Base-by-base conservation (phyloP, 2,329 filamentous ascomycete species). In the Verticillium tricorpus region DNA sequence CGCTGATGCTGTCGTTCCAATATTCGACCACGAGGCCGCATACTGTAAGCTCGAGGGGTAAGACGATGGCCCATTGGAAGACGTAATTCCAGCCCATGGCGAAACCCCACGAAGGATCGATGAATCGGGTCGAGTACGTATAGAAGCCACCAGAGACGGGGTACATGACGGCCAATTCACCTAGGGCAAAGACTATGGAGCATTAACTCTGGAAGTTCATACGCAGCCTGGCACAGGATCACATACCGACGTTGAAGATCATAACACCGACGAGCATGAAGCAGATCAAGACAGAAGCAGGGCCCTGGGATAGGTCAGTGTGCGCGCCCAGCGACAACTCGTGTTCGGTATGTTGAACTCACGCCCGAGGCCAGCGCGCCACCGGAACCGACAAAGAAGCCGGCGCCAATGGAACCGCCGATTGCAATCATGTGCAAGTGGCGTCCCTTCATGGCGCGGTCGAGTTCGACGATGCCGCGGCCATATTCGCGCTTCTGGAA, bases 371-470 rank as follows among this genome's bases (percentile, higher is more conserved):
- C 65, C 14, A 86, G 74, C 61, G 82, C 82, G 64, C 75, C 71
- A 63, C 83, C 83, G 12, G 82, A 84, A 68, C 84, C 83, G 64
- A 87, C 84, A 72, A 86, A 87, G 77, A 87, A 85, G 73, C 84
- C 84, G 63, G 84, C 84, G 70, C 84, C 84, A 56, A 87, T 87
- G 28, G 82, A 79, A 57, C 79, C 79, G 65, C 79, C 79, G 34
- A 82, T 80, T 61, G 78, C 78, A 69, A 81, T 81, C 79, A 81
- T 81, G 69, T 82, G 78, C 68, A 82, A 72, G 70, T 82, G 80
- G 65, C 80, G 77, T 22, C 73, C 72, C 71, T 78, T 76, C 73
- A 82, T 78, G 63, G 65, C 62, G 56, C 67, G 66, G 61, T 71
- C 68, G 15, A 72, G 67, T 59, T 70, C 65, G 8, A 67, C 65